Conservation (phyloP, 139 green algal species). For the Chara braunii region DNA sequence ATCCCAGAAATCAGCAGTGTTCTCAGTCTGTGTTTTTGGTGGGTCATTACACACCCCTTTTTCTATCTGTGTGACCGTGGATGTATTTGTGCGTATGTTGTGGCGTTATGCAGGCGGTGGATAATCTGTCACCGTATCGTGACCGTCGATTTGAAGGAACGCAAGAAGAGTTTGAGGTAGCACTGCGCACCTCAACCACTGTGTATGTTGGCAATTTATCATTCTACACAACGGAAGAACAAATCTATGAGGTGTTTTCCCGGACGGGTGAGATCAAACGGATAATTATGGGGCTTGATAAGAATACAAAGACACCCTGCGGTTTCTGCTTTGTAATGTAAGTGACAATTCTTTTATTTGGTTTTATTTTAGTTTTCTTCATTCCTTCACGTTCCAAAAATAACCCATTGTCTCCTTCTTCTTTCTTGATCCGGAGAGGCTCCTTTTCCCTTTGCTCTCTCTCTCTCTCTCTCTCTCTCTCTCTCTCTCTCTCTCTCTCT, state of each 20-base stretch:
- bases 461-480: not conserved
- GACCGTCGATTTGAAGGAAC: slow-evolving; percentile 35
- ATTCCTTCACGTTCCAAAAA: no score
- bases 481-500: not conserved
- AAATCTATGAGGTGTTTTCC: slow-evolving; percentile 80
- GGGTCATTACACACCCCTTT: not conserved
- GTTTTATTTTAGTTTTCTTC: no score
- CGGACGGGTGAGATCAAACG: slow-evolving; percentile 70
- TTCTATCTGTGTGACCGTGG: no score
- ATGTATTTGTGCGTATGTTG: no score
- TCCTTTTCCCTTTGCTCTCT: not conserved
- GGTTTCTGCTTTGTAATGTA: slow-evolving; percentile 96
- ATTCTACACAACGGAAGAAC: slow-evolving; percentile 95
- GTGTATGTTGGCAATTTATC: slow-evolving; percentile 96
- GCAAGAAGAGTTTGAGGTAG: slow-evolving; percentile 37
- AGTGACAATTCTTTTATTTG: no score
- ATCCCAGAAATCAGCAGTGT: no score
- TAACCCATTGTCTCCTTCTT: no score
- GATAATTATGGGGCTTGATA: slow-evolving; percentile 95
- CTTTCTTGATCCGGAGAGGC: not conserved
- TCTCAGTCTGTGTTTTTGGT: no score
- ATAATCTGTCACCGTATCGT: slow-evolving; percentile 25
- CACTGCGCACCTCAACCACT: slow-evolving; percentile 40
- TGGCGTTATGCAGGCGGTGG: slow-evolving; percentile 9
- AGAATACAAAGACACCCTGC: slow-evolving; percentile 80